These are phyloP conservation scores for Oryza meyeriana DNA, from an alignment of 176 grass and related monocot species.

Conservation along the genomic window DNA sequence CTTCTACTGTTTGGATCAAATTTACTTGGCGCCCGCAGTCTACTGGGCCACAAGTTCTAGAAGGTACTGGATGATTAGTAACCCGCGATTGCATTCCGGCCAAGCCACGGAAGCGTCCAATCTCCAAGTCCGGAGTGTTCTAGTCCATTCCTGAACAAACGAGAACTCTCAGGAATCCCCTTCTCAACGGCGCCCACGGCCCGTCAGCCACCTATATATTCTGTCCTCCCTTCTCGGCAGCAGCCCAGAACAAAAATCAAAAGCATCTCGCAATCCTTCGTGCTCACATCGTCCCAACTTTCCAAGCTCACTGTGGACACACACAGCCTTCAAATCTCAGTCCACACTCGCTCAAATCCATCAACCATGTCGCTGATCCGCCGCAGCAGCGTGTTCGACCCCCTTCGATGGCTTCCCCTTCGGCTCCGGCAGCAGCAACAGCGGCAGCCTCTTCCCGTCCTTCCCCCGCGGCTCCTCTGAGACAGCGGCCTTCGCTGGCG, in stretches of 20 bases:
- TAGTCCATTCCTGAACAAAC: background rate
- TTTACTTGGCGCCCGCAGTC: too few species aligned
- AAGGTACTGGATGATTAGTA: background rate
- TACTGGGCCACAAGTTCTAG: background rate
- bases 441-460: background rate
- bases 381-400: conserved; percentile 37
- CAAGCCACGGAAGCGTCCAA: background rate
- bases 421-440: background rate
- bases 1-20: too few species aligned
- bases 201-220: background rate
- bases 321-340: too few species aligned
- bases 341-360: background rate
- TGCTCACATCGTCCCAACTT: background rate
- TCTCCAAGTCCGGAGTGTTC: background rate
- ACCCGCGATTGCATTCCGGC: background rate
- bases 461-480: background rate
- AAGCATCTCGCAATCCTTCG: background rate
- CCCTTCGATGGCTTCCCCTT: conserved; percentile 19
- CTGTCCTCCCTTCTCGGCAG: too few species aligned
- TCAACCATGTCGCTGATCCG: conserved; percentile 2
- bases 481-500: background rate
- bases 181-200: background rate
- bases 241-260: background rate
- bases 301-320: background rate
- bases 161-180: background rate